These are phyloP conservation scores for Aspergillus tubingensis DNA, from an alignment of 2,329 filamentous ascomycete species.

Conservation along the genomic window DNA sequence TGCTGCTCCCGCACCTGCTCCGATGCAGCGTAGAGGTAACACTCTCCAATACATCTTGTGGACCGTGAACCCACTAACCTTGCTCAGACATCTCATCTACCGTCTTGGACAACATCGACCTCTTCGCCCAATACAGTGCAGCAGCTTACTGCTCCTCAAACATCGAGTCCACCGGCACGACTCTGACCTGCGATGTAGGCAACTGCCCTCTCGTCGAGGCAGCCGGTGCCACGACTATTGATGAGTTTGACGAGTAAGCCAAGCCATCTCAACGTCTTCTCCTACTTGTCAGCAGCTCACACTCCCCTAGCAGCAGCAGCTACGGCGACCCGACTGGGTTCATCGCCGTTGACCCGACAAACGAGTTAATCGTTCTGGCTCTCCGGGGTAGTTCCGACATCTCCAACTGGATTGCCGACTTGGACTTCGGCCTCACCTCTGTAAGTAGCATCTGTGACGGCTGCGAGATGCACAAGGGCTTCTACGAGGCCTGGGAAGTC, in stretches of 20 bases:
- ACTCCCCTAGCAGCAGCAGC: not conserved
- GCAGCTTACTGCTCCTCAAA: slow-evolving; percentile 52
- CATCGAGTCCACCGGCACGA: slow-evolving; percentile 43
- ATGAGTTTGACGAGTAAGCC: slow-evolving; percentile 49
- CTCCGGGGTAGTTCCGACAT: slow-evolving; percentile 38
- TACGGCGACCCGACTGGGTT: slow-evolving; percentile 49
- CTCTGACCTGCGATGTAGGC: slow-evolving; percentile 44
- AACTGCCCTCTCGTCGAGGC: slow-evolving; percentile 50
- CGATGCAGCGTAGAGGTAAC: slow-evolving; percentile 7
- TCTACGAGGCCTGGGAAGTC: slow-evolving; percentile 47
- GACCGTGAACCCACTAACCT: not conserved
- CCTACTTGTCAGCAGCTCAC: not conserved
- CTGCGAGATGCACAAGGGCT: slow-evolving; percentile 48
- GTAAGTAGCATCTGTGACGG: slow-evolving; percentile 41
- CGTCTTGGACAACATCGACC: slow-evolving; percentile 28
- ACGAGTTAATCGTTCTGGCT: slow-evolving; percentile 37
- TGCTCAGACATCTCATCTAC: slow-evolving; percentile 2
- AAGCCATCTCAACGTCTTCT: too few species aligned
- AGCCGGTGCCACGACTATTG: slow-evolving; percentile 44
- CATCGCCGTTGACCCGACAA: slow-evolving; percentile 49
- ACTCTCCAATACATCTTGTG: too few species aligned
- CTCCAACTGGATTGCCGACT: slow-evolving; percentile 32
- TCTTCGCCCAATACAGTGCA: slow-evolving; percentile 52
- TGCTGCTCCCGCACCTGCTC: slow-evolving; percentile 10
- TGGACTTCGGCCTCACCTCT: slow-evolving; percentile 27